Base-by-base conservation (phyloP, 768 basidiomycete species). In the Myochromella boudieri region DNA sequence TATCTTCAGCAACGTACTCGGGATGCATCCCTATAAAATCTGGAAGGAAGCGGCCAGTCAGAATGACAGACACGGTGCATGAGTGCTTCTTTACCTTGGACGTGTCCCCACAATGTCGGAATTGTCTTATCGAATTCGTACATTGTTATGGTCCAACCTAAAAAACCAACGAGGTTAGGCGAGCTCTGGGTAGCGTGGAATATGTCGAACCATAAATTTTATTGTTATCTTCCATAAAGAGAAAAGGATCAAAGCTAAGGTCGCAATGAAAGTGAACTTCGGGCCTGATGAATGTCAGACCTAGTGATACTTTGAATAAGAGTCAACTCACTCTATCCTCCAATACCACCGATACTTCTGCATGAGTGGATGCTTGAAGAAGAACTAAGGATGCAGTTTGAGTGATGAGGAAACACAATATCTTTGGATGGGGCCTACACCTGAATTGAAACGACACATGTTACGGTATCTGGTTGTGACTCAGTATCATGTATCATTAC, bases 91-190 rank as follows among this genome's bases (percentile, higher is more conserved):
- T 6, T 7, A 82, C 87, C 81, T 71, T 79, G 81, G 18, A 85
- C 82, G 5, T 77, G 71, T 6, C 72, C 63, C 91, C 91, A 95
- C 0, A 95, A 68, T 0, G 89, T 85, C 3, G 82, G 78, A 32
- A 95, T 88, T 1, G 91, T 95, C 39, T 79, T 76, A 33, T 77
- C 76, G 58, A 82, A 90, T 61, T 95, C 91, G 51, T 80, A 83
- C 42, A 91, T 72, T 0, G 84, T 77, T 15, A 92, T 77, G 0
- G 86, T 89, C 67, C 90, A 94, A 1, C 77, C 81, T 81, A 51
- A 26, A 4, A 49, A 6, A n/a, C n/a, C n/a, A n/a, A n/a, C n/a
- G n/a, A n/a, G n/a, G n/a, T n/a, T n/a, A n/a, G n/a, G n/a, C n/a
- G n/a, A n/a, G n/a, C 9, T 31, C 29, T 31, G n/a, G 9, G 29